Evolutionary conservation across 2,329 filamentous ascomycete genomes (phyloP).

Genomic region (Amylocarpus encephaloides): DNA sequence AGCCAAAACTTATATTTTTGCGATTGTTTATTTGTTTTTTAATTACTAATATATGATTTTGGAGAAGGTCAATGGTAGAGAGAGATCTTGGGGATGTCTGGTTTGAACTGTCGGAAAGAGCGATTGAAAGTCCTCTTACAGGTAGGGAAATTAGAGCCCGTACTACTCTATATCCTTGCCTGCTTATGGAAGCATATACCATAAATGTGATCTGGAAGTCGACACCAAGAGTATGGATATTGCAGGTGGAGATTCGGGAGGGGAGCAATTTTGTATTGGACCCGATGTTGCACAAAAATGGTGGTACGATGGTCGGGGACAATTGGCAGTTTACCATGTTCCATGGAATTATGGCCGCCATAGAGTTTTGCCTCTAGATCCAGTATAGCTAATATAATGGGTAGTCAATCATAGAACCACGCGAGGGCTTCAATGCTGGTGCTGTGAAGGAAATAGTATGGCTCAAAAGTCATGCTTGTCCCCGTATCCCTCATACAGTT

Average conservation of each 20-base stretch:
- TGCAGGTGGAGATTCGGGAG: not conserved
- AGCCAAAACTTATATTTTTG: too few relatives aligned
- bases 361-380: not conserved
- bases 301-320: conserved; percentile 3
- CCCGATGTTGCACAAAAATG: conserved; percentile 4
- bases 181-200: conserved; percentile 3
- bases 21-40: too few relatives aligned
- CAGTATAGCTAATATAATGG: conserved; percentile 1
- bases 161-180: conserved; percentile 4
- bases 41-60: conserved; percentile 35
- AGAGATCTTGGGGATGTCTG: conserved; percentile 25
- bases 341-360: conserved; percentile 3
- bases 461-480: conserved; percentile 7
- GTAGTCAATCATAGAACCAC: not conserved
- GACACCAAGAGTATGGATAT: not conserved
- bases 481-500: conserved; percentile 2
- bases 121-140: conserved; percentile 6
- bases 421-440: conserved; percentile 1
- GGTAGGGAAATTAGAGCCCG: conserved; percentile 3
- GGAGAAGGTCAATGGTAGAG: conserved; percentile 32
- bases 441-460: conserved; percentile 4
- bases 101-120: conserved; percentile 8
- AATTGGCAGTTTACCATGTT: conserved; percentile 1
- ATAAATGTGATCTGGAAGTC: not conserved
- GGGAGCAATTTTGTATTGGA: not conserved